A percentile compares a stretch with the other conserved stretches of the same genome.
Conservation (phyloP, 108 stramenopile species). For the Cyclotella kingstonii region DNA sequence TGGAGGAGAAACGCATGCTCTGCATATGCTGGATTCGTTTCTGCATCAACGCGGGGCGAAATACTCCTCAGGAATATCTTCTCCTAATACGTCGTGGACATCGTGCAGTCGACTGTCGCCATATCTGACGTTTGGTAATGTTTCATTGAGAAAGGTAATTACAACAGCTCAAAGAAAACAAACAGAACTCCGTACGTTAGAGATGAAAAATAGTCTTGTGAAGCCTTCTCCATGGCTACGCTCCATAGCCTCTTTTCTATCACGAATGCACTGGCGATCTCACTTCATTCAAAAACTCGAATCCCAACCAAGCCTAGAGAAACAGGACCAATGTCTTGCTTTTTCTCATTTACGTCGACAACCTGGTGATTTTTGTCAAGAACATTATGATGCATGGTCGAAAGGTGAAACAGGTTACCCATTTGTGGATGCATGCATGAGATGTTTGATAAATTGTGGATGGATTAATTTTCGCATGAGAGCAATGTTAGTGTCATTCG, state of each 20-base stretch:
- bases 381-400: slow-evolving; percentile 55
- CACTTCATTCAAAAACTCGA: slow-evolving; percentile 78
- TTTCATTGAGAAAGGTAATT: slow-evolving; percentile 56
- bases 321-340: slow-evolving; percentile 47
- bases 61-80: slow-evolving; percentile 63
- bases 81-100: slow-evolving; percentile 69
- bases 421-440: slow-evolving; percentile 75
- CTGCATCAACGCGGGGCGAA: slow-evolving; percentile 47
- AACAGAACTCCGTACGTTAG: slow-evolving; percentile 36
- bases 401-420: slow-evolving; percentile 63
- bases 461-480: slow-evolving; percentile 80
- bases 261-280: slow-evolving; percentile 67
- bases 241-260: slow-evolving; percentile 66
- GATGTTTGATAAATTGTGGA: slow-evolving; percentile 59
- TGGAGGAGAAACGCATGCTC: slow-evolving; percentile 60
- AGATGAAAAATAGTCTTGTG: slow-evolving; percentile 20
- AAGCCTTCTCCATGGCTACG: slow-evolving; percentile 45
- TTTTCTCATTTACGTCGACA: slow-evolving; percentile 63
- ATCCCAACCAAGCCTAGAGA: slow-evolving; percentile 57
- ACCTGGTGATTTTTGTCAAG: slow-evolving; percentile 57
- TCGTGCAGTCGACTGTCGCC: slow-evolving; percentile 63
- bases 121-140: slow-evolving; percentile 65
- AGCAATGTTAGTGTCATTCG: slow-evolving; percentile 77
- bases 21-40: slow-evolving; percentile 54
- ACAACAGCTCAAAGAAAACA: slow-evolving; percentile 35